Base-by-base conservation (phyloP, 1,284 basidiomycete genomes). In the Apiotrichum mycotoxinovorans region DNA sequence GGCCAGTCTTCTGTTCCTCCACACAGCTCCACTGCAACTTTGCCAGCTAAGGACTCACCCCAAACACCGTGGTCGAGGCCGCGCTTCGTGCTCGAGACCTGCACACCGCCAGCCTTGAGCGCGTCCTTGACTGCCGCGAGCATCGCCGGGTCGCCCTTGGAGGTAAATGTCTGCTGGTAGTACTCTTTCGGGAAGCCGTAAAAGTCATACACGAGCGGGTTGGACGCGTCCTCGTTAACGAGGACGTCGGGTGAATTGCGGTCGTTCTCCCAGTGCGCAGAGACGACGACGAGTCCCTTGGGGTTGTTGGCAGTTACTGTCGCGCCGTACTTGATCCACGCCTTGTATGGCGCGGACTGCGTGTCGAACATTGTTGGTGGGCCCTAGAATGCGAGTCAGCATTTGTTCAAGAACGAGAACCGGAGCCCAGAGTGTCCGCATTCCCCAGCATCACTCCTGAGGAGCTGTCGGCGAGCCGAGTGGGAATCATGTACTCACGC, bases 11-110 rank as follows among this genome's bases (percentile, higher is more conserved):
- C n/a, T n/a, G n/a, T n/a, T n/a, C n/a, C n/a, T n/a, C n/a, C n/a
- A n/a, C n/a, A n/a, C n/a, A n/a, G n/a, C n/a, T n/a, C n/a, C n/a
- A n/a, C n/a, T n/a, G n/a, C n/a, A n/a, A 25, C 58, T 61, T n/a
- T n/a, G n/a, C n/a, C n/a, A n/a, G n/a, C 23, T 65, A 64, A 25
- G 15, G 20, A 66, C 71, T 60, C 56, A 73, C 71, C 66, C 70
- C 71, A 80, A 12, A 79, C 71, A 47, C 79, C 79, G 61, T 80
- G 79, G 65, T 80, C 79, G 34, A 78, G 62, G 0, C 79, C 79
- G 9, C 79, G 66, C 26, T 69, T 61, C 20, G 60, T 66, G 22
- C 56, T 61, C 23, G 55, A 38, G 23, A 66, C 61, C 18, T 59
- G 46, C 23, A 76, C 58, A 2, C 73, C 73, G 4, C 58, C 54